phyloP scores from a whole-genome alignment of 2,329 filamentous ascomycete species.

The Tolypocladium nubicola region DNA sequence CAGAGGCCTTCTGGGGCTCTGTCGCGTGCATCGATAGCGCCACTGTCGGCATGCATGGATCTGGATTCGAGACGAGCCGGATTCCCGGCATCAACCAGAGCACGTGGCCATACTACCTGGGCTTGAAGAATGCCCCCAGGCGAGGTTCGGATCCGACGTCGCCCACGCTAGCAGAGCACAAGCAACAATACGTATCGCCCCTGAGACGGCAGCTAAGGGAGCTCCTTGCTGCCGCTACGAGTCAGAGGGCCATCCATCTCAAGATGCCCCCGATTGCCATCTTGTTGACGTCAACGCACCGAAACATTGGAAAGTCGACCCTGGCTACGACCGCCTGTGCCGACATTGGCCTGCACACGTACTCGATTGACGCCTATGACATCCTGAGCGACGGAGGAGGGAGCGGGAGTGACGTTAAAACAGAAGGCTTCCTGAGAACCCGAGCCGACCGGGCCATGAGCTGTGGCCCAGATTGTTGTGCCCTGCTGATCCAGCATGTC shows the following conservation, averaged over 20 bases:
- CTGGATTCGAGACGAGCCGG: conserved; percentile 74
- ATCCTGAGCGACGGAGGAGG: conserved; percentile 79
- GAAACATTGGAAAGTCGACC: conserved; percentile 85
- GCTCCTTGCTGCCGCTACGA: conserved; percentile 79
- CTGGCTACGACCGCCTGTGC: conserved; percentile 67
- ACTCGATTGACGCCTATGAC: conserved; percentile 83
- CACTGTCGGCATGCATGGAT: conserved; percentile 82
- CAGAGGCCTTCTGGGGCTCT: conserved; percentile 71
- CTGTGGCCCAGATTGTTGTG: conserved; percentile 76
- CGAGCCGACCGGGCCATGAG: conserved; percentile 80
- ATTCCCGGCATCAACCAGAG: conserved; percentile 67
- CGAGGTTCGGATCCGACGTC: conserved; percentile 24
- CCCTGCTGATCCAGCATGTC: conserved; percentile 77
- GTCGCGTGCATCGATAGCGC: conserved; percentile 78
- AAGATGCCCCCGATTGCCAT: conserved; percentile 83
- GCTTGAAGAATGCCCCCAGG: conserved; percentile 56
- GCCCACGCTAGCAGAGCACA: conserved; percentile 32
- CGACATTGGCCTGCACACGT: conserved; percentile 84
- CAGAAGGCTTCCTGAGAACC: conserved; percentile 79
- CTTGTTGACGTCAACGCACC: conserved; percentile 80
- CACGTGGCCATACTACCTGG: conserved; percentile 85
- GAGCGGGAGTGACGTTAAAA: conserved; percentile 85
- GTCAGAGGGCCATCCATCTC: conserved; percentile 73
- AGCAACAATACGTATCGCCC: conserved; percentile 42
- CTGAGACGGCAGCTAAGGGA: conserved; percentile 67